A percentile compares a stretch with the other conserved stretches of the same genome.
Evolutionary conservation across 441 rosid species (phyloP).

Genomic region (Omphalea diandra): DNA sequence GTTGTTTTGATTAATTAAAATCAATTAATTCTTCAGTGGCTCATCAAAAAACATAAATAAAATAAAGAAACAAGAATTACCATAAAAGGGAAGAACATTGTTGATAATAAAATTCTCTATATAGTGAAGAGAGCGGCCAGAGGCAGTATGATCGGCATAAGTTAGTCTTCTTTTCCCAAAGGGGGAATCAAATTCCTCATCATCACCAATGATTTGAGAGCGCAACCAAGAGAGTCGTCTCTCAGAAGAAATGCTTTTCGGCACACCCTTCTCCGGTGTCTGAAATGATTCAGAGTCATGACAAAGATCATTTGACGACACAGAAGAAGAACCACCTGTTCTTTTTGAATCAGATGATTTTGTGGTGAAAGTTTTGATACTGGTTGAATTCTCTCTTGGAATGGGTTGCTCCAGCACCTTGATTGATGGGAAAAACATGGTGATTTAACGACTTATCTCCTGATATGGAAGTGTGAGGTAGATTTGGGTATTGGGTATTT

Average conservation of each 20-base stretch:
- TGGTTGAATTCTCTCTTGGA: neutral
- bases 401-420: constrained; percentile 6
- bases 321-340: too few relatives aligned
- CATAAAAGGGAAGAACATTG: constrained; percentile 56
- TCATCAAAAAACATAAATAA: neutral
- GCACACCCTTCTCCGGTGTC: constrained; percentile 34
- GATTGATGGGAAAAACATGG: too few relatives aligned
- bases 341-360: too few relatives aligned
- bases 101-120: constrained; percentile 46
- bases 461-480: too few relatives aligned
- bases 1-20: too few relatives aligned
- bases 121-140: constrained; percentile 49
- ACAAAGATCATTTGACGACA: constrained; percentile 20
- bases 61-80: constrained; percentile 16
- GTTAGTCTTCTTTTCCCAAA: constrained; percentile 47
- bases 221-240: constrained; percentile 44
- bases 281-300: constrained; percentile 28
- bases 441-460: too few relatives aligned
- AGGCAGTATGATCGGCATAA: constrained; percentile 62
- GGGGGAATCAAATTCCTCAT: constrained; percentile 40
- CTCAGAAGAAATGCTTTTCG: constrained; percentile 15
- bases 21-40: too few relatives aligned
- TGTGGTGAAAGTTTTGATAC: neutral
- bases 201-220: constrained; percentile 48
- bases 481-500: too few relatives aligned